Conservation (phyloP, 352 stramenopile genomes). For the Pythium biforme region DNA sequence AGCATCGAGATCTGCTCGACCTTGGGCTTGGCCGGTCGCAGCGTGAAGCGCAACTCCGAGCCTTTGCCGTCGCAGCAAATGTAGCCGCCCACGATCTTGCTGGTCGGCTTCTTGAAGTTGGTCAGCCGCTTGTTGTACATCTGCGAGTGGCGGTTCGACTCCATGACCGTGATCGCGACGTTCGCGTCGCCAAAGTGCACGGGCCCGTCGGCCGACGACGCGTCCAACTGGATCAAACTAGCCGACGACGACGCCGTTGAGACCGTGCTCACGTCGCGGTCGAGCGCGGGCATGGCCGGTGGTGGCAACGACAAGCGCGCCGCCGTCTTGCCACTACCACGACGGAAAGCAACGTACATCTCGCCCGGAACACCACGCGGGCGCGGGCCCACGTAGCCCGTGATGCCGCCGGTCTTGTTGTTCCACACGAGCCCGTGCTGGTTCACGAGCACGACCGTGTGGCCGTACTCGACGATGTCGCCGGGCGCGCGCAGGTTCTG, state of each 20-base stretch:
- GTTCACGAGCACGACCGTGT: constrained; percentile 80
- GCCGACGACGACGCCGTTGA: constrained; percentile 24
- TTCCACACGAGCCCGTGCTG: constrained; percentile 86
- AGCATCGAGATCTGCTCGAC: constrained; percentile 84
- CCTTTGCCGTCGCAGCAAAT: constrained; percentile 88
- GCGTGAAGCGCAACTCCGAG: constrained; percentile 59
- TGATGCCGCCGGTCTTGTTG: constrained; percentile 88
- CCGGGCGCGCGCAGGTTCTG: constrained; percentile 35
- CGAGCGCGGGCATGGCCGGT: background rate
- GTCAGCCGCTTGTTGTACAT: constrained; percentile 85
- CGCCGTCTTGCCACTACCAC: background rate
- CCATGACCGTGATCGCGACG: constrained; percentile 69
- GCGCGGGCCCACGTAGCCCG: constrained; percentile 74
- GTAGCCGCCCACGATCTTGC: constrained; percentile 74
- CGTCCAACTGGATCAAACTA: constrained; percentile 1
- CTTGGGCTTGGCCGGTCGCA: constrained; percentile 59
- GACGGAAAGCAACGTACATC: constrained; percentile 75
- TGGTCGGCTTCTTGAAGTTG: constrained; percentile 88
- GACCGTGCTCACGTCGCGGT: constrained; percentile 18
- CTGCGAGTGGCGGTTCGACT: constrained; percentile 80
- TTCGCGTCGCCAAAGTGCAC: constrained; percentile 72
- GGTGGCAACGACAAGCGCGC: background rate
- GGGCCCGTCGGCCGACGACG: constrained; percentile 20
- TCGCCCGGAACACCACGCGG: constrained; percentile 64
- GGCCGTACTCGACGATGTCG: constrained; percentile 67